Evolutionary conservation across 2,329 filamentous ascomycete species (phyloP).

Genomic region (Colletotrichum gloeosporioides): DNA sequence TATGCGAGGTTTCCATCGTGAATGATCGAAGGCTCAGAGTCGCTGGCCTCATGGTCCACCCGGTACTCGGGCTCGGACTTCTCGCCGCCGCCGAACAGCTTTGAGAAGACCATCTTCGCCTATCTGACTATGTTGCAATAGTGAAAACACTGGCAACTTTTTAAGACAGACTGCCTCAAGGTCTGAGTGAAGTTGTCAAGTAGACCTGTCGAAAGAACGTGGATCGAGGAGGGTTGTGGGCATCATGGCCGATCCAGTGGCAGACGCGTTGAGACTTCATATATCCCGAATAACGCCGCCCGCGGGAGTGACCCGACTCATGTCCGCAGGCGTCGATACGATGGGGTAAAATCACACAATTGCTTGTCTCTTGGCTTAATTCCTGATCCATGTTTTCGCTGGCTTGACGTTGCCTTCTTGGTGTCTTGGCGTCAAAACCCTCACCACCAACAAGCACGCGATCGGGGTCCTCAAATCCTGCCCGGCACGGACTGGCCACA

Average conservation of each 20-base stretch:
- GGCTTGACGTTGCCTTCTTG: background rate
- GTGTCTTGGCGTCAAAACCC: background rate
- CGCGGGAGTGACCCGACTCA: background rate
- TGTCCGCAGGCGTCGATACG: background rate
- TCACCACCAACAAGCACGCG: background rate
- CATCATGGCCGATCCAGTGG: background rate
- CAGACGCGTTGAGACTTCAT: background rate
- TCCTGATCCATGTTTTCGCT: background rate
- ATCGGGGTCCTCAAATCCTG: background rate
- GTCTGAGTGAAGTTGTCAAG: background rate
- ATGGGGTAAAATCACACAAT: constrained; percentile 16
- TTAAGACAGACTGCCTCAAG: background rate
- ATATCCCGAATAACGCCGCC: background rate
- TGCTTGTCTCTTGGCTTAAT: constrained; percentile 1
- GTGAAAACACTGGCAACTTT: background rate
- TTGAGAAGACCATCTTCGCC: constrained; percentile 7
- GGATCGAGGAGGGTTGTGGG: background rate
- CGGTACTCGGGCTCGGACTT: background rate
- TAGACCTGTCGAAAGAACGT: background rate
- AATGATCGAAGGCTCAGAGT: constrained; percentile 31
- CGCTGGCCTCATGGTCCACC: constrained; percentile 20
- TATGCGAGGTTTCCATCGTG: constrained; percentile 47
- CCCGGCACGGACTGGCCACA: background rate
- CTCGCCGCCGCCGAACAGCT: constrained; percentile 6
- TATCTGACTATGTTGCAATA: background rate